Conservation (phyloP, 345 rosid species). For the Cardamine chenopodiifolia region DNA sequence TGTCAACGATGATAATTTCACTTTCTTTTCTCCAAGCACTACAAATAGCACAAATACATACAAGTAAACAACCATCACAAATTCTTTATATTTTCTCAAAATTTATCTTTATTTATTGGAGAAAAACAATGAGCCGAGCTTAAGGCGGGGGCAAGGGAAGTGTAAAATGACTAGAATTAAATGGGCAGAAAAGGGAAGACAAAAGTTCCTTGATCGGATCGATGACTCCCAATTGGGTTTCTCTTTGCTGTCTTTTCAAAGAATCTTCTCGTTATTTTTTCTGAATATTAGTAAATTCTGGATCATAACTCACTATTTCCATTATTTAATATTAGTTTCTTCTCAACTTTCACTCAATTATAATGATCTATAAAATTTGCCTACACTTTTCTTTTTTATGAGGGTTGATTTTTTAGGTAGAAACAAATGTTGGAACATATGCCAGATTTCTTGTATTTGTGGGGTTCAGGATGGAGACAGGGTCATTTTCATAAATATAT, state of each 20-base stretch:
- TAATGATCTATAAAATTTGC: too few relatives aligned
- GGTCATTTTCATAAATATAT: slow-evolving; percentile 27
- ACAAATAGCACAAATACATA: not conserved
- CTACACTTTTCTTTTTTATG: not conserved
- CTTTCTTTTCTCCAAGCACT: slow-evolving; percentile 2
- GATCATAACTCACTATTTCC: too few relatives aligned
- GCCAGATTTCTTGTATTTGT: slow-evolving; percentile 32
- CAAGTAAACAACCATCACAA: not conserved
- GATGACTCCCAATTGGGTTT: slow-evolving; percentile 28
- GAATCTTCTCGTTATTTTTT: slow-evolving; percentile 26
- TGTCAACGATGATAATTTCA: not conserved
- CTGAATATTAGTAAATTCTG: too few relatives aligned
- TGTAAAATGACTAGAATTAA: slow-evolving; percentile 1
- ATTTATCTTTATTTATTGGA: not conserved
- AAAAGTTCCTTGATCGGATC: slow-evolving; percentile 31
- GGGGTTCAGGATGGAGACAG: slow-evolving; percentile 32
- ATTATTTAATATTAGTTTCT: too few relatives aligned
- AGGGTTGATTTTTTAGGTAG: not conserved
- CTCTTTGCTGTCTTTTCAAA: slow-evolving; percentile 19
- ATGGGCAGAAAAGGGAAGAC: not conserved
- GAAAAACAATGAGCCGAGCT: not conserved
- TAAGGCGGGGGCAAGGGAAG: not conserved
- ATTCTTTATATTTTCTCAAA: not conserved
- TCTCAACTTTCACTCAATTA: too few relatives aligned
- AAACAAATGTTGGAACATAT: slow-evolving; percentile 19